Base-by-base conservation (phyloP, 768 basidiomycete genomes). In the Auricularia sp. region DNA sequence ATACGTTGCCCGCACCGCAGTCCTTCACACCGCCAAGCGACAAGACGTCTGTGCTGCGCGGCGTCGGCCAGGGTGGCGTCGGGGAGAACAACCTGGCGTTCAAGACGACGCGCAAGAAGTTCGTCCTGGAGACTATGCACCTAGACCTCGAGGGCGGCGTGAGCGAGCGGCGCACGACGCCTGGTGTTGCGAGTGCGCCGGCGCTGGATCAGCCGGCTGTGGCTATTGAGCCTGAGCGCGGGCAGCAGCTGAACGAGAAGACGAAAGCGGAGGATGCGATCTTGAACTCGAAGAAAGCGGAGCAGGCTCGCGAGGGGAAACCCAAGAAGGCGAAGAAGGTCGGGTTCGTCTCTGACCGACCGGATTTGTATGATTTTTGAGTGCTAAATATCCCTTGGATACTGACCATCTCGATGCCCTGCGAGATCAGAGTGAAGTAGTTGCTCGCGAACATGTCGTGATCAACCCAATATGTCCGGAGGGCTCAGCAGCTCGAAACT, bases 11-110 rank as follows among this genome's bases (percentile, higher is more conserved):
- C 3, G 79, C 86, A 3, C 84, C 86, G 0, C 84, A 87, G 64
- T 84, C 87, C 33, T 80, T 94, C 47, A 77, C 88, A 34, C 80
- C 95, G 0, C 84, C 91, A 0, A 92, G 92, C 65, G 88, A 93
- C 69, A 87, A 84, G 68, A 86, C 86, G 66, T 98, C 95, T 4
- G 80, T 83, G 4, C 80, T 99, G 56, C 87, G 96, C 11, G 94
- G 93, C 18, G 75, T 72, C 42, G 76, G 77, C 2, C 77, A 76
- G 12, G 81, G 82, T 6, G 87, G 86, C 0, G 85, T 85, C n/a
- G 90, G 94, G 7, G 95, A 98, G 73, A 98, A 98, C 75, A 98
- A 98, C 70, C 81, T 99, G 7, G 93, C 90, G 12, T 99, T 98
- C 81, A 90, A 87, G 72, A 90, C 91, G 71, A 97, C 87, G 70